A percentile compares a stretch with the other conserved stretches of the same genome.
Evolutionary conservation across 352 stramenopile genomes (phyloP).

Genomic region (Halophytophthora batemanensis): DNA sequence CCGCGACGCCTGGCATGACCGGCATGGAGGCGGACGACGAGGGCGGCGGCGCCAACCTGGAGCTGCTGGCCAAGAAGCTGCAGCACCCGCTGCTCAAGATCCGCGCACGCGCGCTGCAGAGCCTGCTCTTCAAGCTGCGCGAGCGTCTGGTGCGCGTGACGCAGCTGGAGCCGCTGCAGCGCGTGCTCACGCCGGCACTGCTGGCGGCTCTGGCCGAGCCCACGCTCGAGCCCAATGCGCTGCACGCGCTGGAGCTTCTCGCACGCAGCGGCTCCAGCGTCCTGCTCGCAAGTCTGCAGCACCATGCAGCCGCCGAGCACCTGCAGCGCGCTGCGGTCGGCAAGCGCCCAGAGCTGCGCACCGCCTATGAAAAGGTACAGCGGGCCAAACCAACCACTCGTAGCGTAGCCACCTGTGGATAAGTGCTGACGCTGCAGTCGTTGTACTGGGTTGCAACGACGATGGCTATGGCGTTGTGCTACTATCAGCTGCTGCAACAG

Average conservation of each 20-base stretch:
- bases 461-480: background rate
- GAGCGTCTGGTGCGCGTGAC: slow-evolving; percentile 40
- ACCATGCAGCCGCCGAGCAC: slow-evolving; percentile 26
- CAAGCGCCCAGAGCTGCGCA: slow-evolving; percentile 30
- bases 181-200: slow-evolving; percentile 29
- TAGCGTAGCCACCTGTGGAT: background rate
- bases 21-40: background rate
- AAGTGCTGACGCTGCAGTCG: no score
- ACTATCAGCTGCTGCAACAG: slow-evolving; percentile 32
- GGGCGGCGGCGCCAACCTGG: slow-evolving; percentile 9
- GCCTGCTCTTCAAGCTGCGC: slow-evolving; percentile 65
- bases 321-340: slow-evolving; percentile 34
- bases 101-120: slow-evolving; percentile 50
- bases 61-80: slow-evolving; percentile 55
- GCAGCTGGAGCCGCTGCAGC: slow-evolving; percentile 31
- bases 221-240: slow-evolving; percentile 41
- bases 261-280: slow-evolving; percentile 21
- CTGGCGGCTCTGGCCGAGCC: slow-evolving; percentile 36
- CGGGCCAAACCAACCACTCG: background rate
- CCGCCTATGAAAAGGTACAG: slow-evolving; percentile 43
- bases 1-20: background rate
- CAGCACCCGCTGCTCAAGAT: slow-evolving; percentile 60
- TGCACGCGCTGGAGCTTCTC: slow-evolving; percentile 54
- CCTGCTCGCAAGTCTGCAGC: slow-evolving; percentile 36
- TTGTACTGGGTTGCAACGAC: background rate